These are phyloP conservation scores for Spatholobus suberectus DNA, from an alignment of 306 rosid species.

Conservation along the genomic window DNA sequence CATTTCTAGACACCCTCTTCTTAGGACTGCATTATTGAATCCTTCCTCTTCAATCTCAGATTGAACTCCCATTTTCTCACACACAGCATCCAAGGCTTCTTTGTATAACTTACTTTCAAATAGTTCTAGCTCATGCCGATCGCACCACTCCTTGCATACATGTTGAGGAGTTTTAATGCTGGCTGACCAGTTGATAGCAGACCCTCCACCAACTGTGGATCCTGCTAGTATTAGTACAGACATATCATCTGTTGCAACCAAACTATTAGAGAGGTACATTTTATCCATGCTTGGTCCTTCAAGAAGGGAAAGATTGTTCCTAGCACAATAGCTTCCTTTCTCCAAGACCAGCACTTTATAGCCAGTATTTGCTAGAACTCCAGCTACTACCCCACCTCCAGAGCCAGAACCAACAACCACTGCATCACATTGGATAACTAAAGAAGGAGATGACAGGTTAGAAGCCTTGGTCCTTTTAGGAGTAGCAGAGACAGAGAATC, in stretches of 20 bases:
- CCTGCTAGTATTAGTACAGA: conserved; percentile 68
- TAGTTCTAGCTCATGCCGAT: conserved; percentile 53
- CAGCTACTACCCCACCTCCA: conserved; percentile 88
- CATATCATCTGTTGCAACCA: conserved; percentile 66
- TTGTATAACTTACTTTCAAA: conserved; percentile 63
- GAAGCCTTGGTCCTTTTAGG: conserved; percentile 30
- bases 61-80: conserved; percentile 81
- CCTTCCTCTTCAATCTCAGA: conserved; percentile 69
- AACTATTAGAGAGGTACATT: conserved; percentile 72
- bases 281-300: conserved; percentile 75
- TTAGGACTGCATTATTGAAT: conserved; percentile 67
- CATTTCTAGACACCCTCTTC: conserved; percentile 81
- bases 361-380: conserved; percentile 74
- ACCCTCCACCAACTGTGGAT: conserved; percentile 88
- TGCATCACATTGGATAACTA: conserved; percentile 68
- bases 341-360: conserved; percentile 79
- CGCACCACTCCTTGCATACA: conserved; percentile 72
- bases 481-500: conserved; percentile 51
- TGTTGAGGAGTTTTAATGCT: conserved; percentile 66
- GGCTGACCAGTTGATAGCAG: conserved; percentile 82
- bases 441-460: conserved; percentile 53
- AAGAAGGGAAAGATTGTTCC: conserved; percentile 74
- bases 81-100: conserved; percentile 72
- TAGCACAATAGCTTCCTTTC: conserved; percentile 74
- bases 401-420: conserved; percentile 91